phyloP scores from a whole-genome alignment of 2,329 filamentous ascomycete species.

The Colletotrichum tamarilloi region DNA sequence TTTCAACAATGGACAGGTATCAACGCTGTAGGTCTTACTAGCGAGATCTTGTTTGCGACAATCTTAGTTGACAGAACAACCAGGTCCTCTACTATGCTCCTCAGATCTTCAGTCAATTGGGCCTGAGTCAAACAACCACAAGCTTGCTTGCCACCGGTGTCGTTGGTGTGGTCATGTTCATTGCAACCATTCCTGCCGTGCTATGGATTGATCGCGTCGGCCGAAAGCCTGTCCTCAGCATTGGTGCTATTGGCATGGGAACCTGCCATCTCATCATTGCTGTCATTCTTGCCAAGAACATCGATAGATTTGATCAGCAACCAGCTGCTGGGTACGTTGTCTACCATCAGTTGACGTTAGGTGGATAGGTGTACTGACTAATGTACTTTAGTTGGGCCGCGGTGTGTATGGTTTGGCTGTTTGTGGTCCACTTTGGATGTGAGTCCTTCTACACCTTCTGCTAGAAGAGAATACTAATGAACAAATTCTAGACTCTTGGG shows the following conservation, averaged over 20 bases:
- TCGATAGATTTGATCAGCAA: slow-evolving; percentile 68
- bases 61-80: neutral
- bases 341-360: neutral
- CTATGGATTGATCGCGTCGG: slow-evolving; percentile 74
- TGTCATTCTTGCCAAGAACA: slow-evolving; percentile 72
- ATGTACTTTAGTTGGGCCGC: slow-evolving; percentile 66
- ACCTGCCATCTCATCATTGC: slow-evolving; percentile 78
- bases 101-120: slow-evolving; percentile 75
- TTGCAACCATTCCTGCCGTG: slow-evolving; percentile 72
- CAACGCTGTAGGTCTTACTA: slow-evolving; percentile 58
- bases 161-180: slow-evolving; percentile 76
- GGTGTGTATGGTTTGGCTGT: slow-evolving; percentile 77
- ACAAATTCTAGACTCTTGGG: slow-evolving; percentile 69
- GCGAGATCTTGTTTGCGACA: neutral
- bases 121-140: slow-evolving; percentile 61
- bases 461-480: slow-evolving; percentile 42
- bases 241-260: slow-evolving; percentile 77
- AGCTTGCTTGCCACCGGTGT: slow-evolving; percentile 77
- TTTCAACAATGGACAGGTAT: slow-evolving; percentile 53
- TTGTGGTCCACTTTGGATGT: slow-evolving; percentile 78
- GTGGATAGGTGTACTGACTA: neutral
- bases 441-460: slow-evolving; percentile 69
- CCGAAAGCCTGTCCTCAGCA: slow-evolving; percentile 69
- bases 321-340: slow-evolving; percentile 54
- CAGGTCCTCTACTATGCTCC: slow-evolving; percentile 73